Evolutionary conservation across 768 basidiomycete species (phyloP).

Genomic region (Lactarius hatsudake): DNA sequence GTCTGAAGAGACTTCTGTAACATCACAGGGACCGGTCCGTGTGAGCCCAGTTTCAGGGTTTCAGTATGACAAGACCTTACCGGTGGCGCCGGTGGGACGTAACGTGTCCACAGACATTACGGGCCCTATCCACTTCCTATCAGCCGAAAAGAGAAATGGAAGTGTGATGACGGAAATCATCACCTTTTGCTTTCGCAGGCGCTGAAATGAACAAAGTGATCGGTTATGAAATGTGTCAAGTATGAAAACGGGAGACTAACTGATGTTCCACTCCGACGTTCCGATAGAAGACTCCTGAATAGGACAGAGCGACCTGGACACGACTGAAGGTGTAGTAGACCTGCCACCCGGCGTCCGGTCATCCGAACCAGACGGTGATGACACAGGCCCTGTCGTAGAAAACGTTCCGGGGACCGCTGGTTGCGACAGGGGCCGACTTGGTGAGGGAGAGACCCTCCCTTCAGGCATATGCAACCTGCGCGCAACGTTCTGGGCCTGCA

Average conservation of each 20-base stretch:
- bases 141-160: background rate
- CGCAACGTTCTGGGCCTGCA: slow-evolving; percentile 48
- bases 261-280: background rate
- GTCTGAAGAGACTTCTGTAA: background rate
- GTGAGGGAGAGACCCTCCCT: slow-evolving; percentile 41
- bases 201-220: slow-evolving; percentile 4
- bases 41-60: slow-evolving; percentile 7
- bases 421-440: slow-evolving; percentile 41
- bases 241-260: slow-evolving; percentile 11
- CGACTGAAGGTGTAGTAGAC: slow-evolving; percentile 8
- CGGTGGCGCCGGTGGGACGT: slow-evolving; percentile 15
- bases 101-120: slow-evolving; percentile 5
- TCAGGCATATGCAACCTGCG: slow-evolving; percentile 49
- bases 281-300: slow-evolving; percentile 7
- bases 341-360: background rate
- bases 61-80: slow-evolving; percentile 2
- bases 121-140: slow-evolving; percentile 5
- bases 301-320: slow-evolving; percentile 14
- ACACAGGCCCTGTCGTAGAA: slow-evolving; percentile 1
- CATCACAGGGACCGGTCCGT: slow-evolving; percentile 9
- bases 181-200: slow-evolving; percentile 5
- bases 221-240: slow-evolving; percentile 10
- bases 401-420: slow-evolving; percentile 14
- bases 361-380: slow-evolving; percentile 3
- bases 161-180: slow-evolving; percentile 9